These are phyloP conservation scores for Rhizopus arrhizus DNA, from an alignment of 371 early-diverging fungal species.

Conservation along the genomic window DNA sequence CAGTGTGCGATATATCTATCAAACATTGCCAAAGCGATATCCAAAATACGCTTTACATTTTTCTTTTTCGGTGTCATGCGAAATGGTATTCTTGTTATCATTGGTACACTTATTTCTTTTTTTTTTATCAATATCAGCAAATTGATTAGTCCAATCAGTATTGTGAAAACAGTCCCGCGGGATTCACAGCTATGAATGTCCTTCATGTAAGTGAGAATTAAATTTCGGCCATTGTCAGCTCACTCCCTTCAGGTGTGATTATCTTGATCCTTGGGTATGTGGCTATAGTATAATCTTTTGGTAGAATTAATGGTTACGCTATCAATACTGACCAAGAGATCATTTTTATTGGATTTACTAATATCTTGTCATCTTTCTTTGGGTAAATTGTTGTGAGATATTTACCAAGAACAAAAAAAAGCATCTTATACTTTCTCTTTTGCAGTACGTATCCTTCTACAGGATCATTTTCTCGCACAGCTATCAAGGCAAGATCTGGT, in stretches of 20 bases:
- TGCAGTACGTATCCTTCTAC: conserved; percentile 53
- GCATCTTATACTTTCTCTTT: too few relatives aligned
- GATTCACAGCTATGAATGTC: conserved; percentile 61
- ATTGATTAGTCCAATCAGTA: conserved; percentile 47
- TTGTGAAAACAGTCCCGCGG: conserved; percentile 73
- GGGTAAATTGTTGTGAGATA: too few relatives aligned
- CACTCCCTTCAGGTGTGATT: conserved; percentile 66
- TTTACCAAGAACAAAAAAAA: too few relatives aligned
- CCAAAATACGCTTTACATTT: conserved; percentile 41
- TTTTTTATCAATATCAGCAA: conserved; percentile 49
- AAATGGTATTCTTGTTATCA: conserved; percentile 49
- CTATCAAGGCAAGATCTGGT: conserved; percentile 79
- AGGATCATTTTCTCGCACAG: conserved; percentile 58
- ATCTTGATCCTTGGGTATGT: conserved; percentile 84
- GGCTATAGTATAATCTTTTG: conserved; percentile 80
- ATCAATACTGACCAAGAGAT: conserved; percentile 81
- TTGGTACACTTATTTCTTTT: conserved; percentile 49
- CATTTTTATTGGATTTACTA: conserved; percentile 82
- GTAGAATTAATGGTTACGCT: conserved; percentile 66
- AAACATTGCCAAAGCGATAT: conserved; percentile 37
- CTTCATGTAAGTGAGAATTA: conserved; percentile 47
- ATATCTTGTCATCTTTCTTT: conserved; percentile 80
- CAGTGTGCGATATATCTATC: conserved; percentile 44
- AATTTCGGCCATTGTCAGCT: conserved; percentile 47
- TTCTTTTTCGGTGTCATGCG: conserved; percentile 58